Evolutionary conservation across 2,329 filamentous ascomycete species (phyloP).

Genomic region (Colletotrichum horii): DNA sequence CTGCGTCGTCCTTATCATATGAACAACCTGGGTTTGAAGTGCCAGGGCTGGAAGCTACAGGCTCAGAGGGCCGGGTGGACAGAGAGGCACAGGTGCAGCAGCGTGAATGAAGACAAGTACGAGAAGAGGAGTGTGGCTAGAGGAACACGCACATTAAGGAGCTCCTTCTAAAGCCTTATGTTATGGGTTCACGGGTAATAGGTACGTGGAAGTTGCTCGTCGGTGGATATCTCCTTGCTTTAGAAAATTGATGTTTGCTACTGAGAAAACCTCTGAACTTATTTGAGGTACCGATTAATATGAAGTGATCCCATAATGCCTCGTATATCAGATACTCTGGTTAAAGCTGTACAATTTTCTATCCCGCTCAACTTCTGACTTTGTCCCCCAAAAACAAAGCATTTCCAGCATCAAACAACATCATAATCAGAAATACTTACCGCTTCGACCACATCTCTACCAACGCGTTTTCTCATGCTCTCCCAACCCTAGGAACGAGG

Average conservation of each 20-base stretch:
- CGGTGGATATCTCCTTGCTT: accelerated
- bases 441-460: too few relatives aligned
- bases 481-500: neutral
- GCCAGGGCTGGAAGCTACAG: neutral
- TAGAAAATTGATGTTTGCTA: accelerated
- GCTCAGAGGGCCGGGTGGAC: neutral
- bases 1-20: neutral
- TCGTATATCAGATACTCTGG: accelerated
- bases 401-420: accelerated
- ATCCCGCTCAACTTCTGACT: accelerated
- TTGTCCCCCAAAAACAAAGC: accelerated
- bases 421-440: accelerated
- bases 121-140: neutral
- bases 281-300: accelerated
- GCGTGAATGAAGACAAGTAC: neutral
- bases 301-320: accelerated
- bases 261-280: accelerated
- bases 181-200: neutral
- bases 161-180: accelerated
- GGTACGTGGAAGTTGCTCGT: accelerated
- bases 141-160: accelerated
- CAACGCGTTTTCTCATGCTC: neutral
- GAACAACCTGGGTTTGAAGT: neutral
- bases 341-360: neutral
- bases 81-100: neutral